Evolutionary conservation across 176 grass and related monocot genomes (phyloP).

Genomic region (Thinopyrum elongatum): DNA sequence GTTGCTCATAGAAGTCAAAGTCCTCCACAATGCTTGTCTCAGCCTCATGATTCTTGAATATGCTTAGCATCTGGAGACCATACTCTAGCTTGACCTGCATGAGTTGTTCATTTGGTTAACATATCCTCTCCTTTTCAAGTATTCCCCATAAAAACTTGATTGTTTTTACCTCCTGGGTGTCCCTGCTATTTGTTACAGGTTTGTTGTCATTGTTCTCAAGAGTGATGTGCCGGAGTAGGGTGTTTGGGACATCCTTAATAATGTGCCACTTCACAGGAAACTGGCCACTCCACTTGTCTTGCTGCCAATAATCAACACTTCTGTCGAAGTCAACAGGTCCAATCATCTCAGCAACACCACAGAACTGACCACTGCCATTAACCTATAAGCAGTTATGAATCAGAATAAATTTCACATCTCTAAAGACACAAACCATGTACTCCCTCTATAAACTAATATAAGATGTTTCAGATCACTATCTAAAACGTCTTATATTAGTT

Average conservation of each 20-base stretch:
- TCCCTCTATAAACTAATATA: too few species aligned
- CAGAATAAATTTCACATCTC: background rate
- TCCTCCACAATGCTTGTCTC: constrained; percentile 82
- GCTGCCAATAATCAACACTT: constrained; percentile 90
- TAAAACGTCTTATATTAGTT: too few species aligned
- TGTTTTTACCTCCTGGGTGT: constrained; percentile 75
- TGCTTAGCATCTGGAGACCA: constrained; percentile 71
- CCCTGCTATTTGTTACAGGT: constrained; percentile 87
- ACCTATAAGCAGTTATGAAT: constrained; percentile 48
- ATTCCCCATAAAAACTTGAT: background rate
- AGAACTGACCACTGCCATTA: constrained; percentile 86
- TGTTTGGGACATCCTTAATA: constrained; percentile 82
- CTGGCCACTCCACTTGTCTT: constrained; percentile 87
- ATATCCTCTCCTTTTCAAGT: constrained; percentile 4
- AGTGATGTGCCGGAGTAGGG: constrained; percentile 74
- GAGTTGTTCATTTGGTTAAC: constrained; percentile 6
- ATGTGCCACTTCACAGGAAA: constrained; percentile 94
- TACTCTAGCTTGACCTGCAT: constrained; percentile 90
- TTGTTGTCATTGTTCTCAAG: constrained; percentile 90
- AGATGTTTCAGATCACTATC: too few species aligned
- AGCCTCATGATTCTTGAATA: constrained; percentile 77
- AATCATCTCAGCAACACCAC: constrained; percentile 90
- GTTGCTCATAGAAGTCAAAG: constrained; percentile 82
- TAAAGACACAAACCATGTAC: background rate
- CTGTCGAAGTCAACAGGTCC: constrained; percentile 81